Percentiles rank a stretch among this genome's conserved stretches.
These are phyloP conservation scores for Pilasporangium apinafurcum DNA, from an alignment of 352 stramenopile species.

Conservation along the genomic window DNA sequence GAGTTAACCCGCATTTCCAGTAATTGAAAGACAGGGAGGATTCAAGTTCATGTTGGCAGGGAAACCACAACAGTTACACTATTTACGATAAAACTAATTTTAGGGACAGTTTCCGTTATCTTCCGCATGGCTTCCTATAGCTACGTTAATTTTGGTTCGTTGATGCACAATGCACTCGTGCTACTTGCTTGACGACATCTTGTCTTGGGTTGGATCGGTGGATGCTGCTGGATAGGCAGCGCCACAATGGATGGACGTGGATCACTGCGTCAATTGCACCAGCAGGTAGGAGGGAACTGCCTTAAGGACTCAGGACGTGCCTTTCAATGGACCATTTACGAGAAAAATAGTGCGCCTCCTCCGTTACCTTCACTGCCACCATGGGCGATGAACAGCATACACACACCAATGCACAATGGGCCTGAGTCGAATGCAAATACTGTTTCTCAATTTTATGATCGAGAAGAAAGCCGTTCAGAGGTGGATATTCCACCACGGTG, in stretches of 20 bases:
- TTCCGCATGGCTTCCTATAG: no score
- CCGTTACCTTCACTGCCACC: constrained; percentile 41
- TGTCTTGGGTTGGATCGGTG: no score
- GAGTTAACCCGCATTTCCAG: no score
- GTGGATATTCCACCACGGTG: constrained; percentile 9
- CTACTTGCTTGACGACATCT: no score
- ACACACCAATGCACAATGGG: not conserved
- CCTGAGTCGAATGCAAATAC: not conserved
- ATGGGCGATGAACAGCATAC: constrained; percentile 17
- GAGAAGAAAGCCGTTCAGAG: constrained; percentile 1
- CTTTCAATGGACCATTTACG: constrained; percentile 9
- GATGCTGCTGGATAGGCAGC: not conserved
- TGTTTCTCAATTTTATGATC: no score
- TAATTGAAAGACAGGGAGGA: no score
- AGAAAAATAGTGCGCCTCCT: constrained; percentile 21
- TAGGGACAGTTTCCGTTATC: no score
- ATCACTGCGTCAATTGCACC: constrained; percentile 37
- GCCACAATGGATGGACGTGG: constrained; percentile 31
- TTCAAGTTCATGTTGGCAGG: no score
- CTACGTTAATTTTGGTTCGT: no score
- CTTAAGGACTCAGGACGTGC: not conserved
- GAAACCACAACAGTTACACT: no score
- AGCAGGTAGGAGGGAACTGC: constrained; percentile 19
- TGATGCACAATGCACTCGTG: no score
- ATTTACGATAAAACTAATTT: no score